Percentiles rank a stretch among this genome's conserved stretches.
phyloP scores from a whole-genome alignment of 2,329 filamentous ascomycete genomes.

The Colletotrichum karsti region DNA sequence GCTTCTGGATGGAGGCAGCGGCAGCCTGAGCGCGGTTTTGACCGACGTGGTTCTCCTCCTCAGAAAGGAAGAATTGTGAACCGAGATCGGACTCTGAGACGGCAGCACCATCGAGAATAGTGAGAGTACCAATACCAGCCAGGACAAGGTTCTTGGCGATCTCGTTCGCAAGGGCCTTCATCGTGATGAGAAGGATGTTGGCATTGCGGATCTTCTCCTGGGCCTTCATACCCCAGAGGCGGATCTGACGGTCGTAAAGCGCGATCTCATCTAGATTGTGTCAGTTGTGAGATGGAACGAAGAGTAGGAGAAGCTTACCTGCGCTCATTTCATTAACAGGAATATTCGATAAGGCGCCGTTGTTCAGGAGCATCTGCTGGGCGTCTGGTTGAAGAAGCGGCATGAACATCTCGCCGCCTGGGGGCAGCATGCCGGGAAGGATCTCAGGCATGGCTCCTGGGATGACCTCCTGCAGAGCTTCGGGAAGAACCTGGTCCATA shows the following conservation, averaged over 20 bases:
- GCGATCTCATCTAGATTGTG: slow-evolving; percentile 83
- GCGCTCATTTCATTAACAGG: slow-evolving; percentile 37
- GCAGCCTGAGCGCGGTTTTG: slow-evolving; percentile 87
- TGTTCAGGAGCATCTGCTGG: slow-evolving; percentile 22
- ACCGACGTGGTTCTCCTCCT: slow-evolving; percentile 73
- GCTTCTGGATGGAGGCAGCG: slow-evolving; percentile 77
- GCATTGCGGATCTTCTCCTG: slow-evolving; percentile 92
- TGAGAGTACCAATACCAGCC: slow-evolving; percentile 89
- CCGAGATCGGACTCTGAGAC: slow-evolving; percentile 85
- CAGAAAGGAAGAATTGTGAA: slow-evolving; percentile 81
- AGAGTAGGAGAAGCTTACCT: slow-evolving; percentile 30
- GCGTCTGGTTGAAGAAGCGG: slow-evolving; percentile 17
- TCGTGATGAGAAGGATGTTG: slow-evolving; percentile 87
- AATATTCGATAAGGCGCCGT: slow-evolving; percentile 25
- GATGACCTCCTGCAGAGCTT: slow-evolving; percentile 29
- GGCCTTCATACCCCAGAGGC: slow-evolving; percentile 95
- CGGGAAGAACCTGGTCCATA: slow-evolving; percentile 30
- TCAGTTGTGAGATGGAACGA: neutral
- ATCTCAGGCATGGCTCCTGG: slow-evolving; percentile 29
- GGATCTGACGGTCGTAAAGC: slow-evolving; percentile 95
- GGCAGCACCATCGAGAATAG: slow-evolving; percentile 80
- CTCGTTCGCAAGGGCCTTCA: slow-evolving; percentile 90
- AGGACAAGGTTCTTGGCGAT: slow-evolving; percentile 95
- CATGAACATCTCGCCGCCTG: slow-evolving; percentile 29
- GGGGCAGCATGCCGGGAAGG: slow-evolving; percentile 27